phyloP scores from a whole-genome alignment of 2,329 filamentous ascomycete genomes.

The Nigrospora oryzae region DNA sequence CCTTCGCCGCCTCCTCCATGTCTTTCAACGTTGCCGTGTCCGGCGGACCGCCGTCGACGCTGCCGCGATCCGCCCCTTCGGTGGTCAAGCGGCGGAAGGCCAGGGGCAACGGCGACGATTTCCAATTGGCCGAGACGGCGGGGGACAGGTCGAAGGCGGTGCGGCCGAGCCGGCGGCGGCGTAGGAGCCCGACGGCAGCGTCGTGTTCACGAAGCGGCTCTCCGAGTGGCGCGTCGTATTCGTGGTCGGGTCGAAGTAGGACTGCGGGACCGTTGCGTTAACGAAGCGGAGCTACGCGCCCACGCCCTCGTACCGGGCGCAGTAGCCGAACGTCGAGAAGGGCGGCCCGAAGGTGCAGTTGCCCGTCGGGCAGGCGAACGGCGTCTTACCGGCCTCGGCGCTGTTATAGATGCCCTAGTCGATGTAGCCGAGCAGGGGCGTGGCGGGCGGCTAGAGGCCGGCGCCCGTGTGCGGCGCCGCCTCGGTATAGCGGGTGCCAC shows the following conservation, averaged over 20 bases:
- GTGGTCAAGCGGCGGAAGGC: not conserved
- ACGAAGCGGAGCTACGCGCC: not conserved
- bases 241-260: too few relatives aligned
- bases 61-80: not conserved
- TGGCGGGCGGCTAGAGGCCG: not conserved
- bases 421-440: not conserved
- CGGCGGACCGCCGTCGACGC: too few relatives aligned
- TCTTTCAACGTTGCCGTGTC: too few relatives aligned
- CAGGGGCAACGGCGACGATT: not conserved
- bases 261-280: not conserved
- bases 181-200: not conserved
- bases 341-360: not conserved
- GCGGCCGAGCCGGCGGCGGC: not conserved
- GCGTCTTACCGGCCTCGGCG: not conserved
- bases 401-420: not conserved
- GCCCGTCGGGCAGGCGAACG: not conserved
- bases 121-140: not conserved
- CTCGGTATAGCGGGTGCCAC: not conserved
- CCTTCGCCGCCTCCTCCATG: too few relatives aligned
- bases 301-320: not conserved
- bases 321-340: conserved; percentile 1
- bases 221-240: too few relatives aligned
- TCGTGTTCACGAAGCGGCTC: not conserved
- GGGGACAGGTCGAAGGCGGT: not conserved
- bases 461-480: not conserved